A percentile compares a stretch with the other conserved stretches of the same genome.
phyloP scores from a whole-genome alignment of 2,329 filamentous ascomycete species.

The Microcyclospora pomicola region DNA sequence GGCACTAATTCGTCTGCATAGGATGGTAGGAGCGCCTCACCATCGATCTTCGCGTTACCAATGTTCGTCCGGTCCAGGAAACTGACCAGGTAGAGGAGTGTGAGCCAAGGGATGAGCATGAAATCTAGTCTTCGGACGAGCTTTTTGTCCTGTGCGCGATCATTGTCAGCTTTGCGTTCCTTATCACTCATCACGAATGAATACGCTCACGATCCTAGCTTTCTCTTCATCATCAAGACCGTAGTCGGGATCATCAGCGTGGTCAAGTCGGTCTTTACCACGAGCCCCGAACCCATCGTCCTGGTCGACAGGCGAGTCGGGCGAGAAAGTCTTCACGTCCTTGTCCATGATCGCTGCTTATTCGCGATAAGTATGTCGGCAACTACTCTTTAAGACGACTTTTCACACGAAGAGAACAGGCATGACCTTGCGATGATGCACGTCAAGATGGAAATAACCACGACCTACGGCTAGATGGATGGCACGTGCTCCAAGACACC shows the following conservation, averaged over 20 bases:
- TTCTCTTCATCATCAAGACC: constrained; percentile 9
- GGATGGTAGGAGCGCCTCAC: constrained; percentile 2
- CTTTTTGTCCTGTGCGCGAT: constrained; percentile 40
- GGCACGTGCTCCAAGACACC: too few relatives aligned
- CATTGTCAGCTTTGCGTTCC: too few relatives aligned
- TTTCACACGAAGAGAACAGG: too few relatives aligned
- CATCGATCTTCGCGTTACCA: constrained; percentile 19
- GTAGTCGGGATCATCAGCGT: constrained; percentile 6
- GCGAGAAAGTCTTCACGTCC: too few relatives aligned
- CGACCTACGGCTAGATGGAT: too few relatives aligned
- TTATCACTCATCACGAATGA: not conserved
- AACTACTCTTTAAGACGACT: too few relatives aligned
- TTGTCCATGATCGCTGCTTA: too few relatives aligned
- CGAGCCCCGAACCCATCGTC: not conserved
- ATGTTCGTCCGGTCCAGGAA: constrained; percentile 41
- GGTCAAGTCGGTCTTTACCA: constrained; percentile 1
- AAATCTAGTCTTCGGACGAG: constrained; percentile 49
- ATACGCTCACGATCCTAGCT: constrained; percentile 3
- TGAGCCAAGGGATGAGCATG: constrained; percentile 51
- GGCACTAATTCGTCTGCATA: not conserved
- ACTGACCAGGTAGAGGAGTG: constrained; percentile 58
- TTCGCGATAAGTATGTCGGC: too few relatives aligned
- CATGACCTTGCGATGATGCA: too few relatives aligned
- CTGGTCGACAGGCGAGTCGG: too few relatives aligned
- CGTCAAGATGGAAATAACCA: too few relatives aligned